phyloP scores from a whole-genome alignment of 129 eudicot species.

The Flaveria bidentis region DNA sequence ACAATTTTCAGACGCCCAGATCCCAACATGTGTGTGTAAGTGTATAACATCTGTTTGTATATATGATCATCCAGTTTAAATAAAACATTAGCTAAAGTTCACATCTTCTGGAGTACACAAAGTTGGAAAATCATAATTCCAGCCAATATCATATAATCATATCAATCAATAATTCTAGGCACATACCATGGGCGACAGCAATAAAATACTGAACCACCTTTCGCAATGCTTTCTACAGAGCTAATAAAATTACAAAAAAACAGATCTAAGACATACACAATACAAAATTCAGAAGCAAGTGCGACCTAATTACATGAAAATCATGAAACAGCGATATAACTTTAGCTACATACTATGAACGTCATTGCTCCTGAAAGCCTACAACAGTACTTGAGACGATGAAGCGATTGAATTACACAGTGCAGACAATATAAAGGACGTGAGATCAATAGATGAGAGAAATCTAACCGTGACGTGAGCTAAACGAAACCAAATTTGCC shows the following conservation, averaged over 20 bases:
- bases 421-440: neutral
- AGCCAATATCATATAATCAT: slow-evolving; percentile 7
- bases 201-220: neutral
- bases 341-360: neutral
- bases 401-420: slow-evolving; percentile 12
- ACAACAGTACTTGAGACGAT: slow-evolving; percentile 5
- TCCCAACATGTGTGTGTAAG: neutral
- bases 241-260: neutral
- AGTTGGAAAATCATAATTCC: slow-evolving; percentile 1
- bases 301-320: slow-evolving; percentile 9
- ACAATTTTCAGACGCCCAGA: neutral
- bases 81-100: neutral
- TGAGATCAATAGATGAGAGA: slow-evolving; percentile 19
- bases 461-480: neutral
- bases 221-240: neutral
- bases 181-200: neutral
- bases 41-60: too few species aligned
- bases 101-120: neutral
- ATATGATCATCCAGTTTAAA: neutral
- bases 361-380: neutral
- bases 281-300: slow-evolving; percentile 14
- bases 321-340: neutral
- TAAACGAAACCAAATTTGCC: neutral
- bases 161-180: neutral
- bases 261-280: slow-evolving; percentile 14